phyloP scores from a whole-genome alignment of 1,139 yeast species.

The Taphrina communis region DNA sequence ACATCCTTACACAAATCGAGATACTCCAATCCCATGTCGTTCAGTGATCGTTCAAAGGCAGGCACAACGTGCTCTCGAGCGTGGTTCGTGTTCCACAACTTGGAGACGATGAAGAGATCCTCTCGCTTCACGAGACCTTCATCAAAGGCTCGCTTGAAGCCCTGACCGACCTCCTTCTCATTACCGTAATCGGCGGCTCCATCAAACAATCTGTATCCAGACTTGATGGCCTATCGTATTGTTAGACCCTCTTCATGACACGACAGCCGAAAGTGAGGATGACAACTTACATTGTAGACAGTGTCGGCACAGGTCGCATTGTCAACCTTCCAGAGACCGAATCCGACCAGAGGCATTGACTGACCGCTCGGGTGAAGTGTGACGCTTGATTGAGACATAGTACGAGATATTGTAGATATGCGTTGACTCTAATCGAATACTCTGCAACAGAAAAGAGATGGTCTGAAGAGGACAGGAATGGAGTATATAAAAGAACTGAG shows the following conservation, averaged over 20 bases:
- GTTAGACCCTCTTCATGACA: neutral
- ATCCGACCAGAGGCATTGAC: slow-evolving; percentile 61
- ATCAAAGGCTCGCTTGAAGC: slow-evolving; percentile 59
- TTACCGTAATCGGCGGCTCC: slow-evolving; percentile 63
- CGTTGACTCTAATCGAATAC: neutral
- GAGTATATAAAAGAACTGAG: neutral
- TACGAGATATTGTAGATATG: neutral
- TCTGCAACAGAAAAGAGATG: too few relatives aligned
- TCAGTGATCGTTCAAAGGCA: slow-evolving; percentile 58
- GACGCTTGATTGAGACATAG: slow-evolving; percentile 22
- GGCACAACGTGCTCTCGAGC: slow-evolving; percentile 60
- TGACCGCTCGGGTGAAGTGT: slow-evolving; percentile 16
- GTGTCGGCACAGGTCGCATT: slow-evolving; percentile 45
- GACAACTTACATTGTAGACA: slow-evolving; percentile 32
- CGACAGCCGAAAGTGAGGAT: neutral
- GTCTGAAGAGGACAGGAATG: neutral
- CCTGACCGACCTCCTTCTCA: slow-evolving; percentile 61
- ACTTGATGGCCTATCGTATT: slow-evolving; percentile 51
- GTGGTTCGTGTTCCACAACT: slow-evolving; percentile 57
- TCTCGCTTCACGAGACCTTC: slow-evolving; percentile 57
- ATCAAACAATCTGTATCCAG: slow-evolving; percentile 59
- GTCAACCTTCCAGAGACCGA: slow-evolving; percentile 54
- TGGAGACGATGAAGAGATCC: slow-evolving; percentile 56
- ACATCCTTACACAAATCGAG: slow-evolving; percentile 58
- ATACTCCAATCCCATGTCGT: slow-evolving; percentile 65